Conservation (phyloP, 805 yeast genomes). For the Sugiyamaella americana region DNA sequence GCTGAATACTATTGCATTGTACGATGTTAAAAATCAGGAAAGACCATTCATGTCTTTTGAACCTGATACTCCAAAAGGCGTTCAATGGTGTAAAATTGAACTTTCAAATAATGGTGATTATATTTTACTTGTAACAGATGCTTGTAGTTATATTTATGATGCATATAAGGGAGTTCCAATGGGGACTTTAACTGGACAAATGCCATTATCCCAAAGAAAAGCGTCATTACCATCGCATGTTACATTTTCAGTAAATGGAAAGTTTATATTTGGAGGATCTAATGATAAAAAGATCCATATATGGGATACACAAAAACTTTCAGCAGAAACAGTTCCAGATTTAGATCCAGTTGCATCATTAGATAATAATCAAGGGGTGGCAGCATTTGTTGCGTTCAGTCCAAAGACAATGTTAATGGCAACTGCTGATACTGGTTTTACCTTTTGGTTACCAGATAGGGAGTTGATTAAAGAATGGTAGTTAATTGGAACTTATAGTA, state of each 20-base stretch:
- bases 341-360: conserved; percentile 23
- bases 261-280: conserved; percentile 54
- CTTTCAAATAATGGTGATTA: conserved; percentile 73
- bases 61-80: conserved; percentile 30
- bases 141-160: conserved; percentile 57
- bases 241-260: conserved; percentile 63
- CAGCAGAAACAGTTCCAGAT: conserved; percentile 14
- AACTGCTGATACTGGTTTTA: conserved; percentile 52
- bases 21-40: conserved; percentile 54
- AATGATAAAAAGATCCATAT: conserved; percentile 47
- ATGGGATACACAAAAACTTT: conserved; percentile 39
- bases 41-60: conserved; percentile 48
- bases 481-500: too few species aligned
- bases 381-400: conserved; percentile 48
- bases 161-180: conserved; percentile 56
- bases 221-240: conserved; percentile 45
- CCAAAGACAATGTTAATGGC: conserved; percentile 58
- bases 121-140: conserved; percentile 52
- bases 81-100: conserved; percentile 58
- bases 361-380: conserved; percentile 9
- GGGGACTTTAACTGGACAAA: conserved; percentile 44
- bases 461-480: not conserved
- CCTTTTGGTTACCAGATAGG: conserved; percentile 37
- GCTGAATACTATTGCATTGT: conserved; percentile 46
- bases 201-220: conserved; percentile 37